Evolutionary conservation across 805 yeast genomes (phyloP), one percentile per base, ranked within the genome.

Genomic region (Wickerhamiella siamensis): DNA sequence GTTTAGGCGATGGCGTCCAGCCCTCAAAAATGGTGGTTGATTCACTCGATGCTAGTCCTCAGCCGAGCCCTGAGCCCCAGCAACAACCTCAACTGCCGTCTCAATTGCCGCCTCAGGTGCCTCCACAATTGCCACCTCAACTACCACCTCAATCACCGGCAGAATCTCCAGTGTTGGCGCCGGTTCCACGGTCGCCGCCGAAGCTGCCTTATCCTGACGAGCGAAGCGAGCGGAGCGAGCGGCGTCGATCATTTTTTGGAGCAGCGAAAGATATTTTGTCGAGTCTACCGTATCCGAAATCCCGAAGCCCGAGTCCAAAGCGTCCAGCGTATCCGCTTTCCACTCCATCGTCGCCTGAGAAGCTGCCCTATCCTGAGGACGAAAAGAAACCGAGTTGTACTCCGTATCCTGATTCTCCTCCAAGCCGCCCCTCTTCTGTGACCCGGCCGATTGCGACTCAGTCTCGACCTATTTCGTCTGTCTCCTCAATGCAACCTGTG

Each of bases 21-120:
- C 33, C 18, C 9, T 31, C 33, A 9, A 31, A 6, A n/a, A 12
- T 14, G 33, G 33, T 12, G 29, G 12, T 24, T 12, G 16, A 12
- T n/a, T 12, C 33, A 9, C 8, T 14, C 8, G 33, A 31, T n/a
- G 9, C 33, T 8, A 15, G 8, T 12, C 33, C 33, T n/a, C 15
- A 31, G 16, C 33, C 33, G 17, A 16, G 15, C 5, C 40, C 33
- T 29, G 20, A 36, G 18, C 14, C 18, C 39, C 29, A 17, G 43
- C 43, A 26, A 3, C 41, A 36, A 5, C 40, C 40, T 4, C 22
- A 15, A 4, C 39, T 26, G 35, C 39, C 20, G 3, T 33, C 24
- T 5, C 38, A 8, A 15, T 5, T 15, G n/a, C 24, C 15, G 32
- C 36, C n/a, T 5, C 15, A 16, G 17, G 22, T 16, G 16, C 39